Evolutionary conservation across 441 rosid species (phyloP), one percentile per base, ranked within the genome.

Genomic region (Adansonia gregorii): DNA sequence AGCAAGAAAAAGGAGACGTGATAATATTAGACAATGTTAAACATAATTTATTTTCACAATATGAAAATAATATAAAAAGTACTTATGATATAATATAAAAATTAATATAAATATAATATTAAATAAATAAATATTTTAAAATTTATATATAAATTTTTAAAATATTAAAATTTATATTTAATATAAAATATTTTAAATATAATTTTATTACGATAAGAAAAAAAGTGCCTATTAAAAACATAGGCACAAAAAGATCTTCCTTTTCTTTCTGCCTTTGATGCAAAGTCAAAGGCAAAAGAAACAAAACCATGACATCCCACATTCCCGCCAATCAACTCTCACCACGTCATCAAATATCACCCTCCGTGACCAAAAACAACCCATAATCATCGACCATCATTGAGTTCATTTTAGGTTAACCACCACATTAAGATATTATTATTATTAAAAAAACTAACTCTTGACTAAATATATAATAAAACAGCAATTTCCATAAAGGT

Each of bases 221-320:
- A 35, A 35, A 35, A 35, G 0, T 35, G 6, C 41, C 41, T 35
- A 35, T 0, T 31, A 55, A 55, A 55, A 78, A 14, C 76, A 12
- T 12, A 63, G 20, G 24, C 76, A 63, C 74, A 27, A 67, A 49
- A 65, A 49, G 78, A 7, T 41, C 67, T 68, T 31, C 72, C 55
- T 46, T 46, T 67, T 2, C 24, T 43, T 10, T 12, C 39, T 20
- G 20, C 35, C 24, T 4, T 3, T 45, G 31, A 5, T 67, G 17
- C 8, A 19, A 20, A 67, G 72, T 20, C 72, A 46, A 67, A 20
- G 17, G 22, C 49, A 61, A 27, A 27, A 35, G 67, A 27, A 5
- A 15, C 67, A 61, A 27, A 48, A 3, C 20, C 12, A 6, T 48
- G 41, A 48, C 20, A 48, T 22, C 22, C 41, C 58, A 68, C 8